phyloP scores from a whole-genome alignment of 306 rosid genomes.

The Comarum palustre region DNA sequence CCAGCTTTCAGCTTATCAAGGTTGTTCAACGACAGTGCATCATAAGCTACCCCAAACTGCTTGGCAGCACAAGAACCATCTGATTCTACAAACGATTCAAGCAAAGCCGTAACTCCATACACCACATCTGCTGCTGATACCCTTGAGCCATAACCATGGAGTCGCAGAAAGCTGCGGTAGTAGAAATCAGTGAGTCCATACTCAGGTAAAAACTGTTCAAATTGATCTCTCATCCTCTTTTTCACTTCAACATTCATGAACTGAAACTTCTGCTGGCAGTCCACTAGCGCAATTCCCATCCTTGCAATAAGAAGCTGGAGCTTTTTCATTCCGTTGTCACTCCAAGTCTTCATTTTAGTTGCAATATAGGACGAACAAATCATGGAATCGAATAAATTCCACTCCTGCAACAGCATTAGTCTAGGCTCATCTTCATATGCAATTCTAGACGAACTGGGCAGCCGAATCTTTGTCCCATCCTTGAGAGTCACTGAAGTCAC shows the following conservation, averaged over 20 bases:
- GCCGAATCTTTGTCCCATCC: constrained; percentile 83
- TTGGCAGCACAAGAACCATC: constrained; percentile 79
- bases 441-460: constrained; percentile 56
- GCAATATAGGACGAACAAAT: constrained; percentile 81
- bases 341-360: constrained; percentile 91
- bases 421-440: constrained; percentile 94
- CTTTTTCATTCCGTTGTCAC: constrained; percentile 89
- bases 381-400: constrained; percentile 94
- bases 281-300: constrained; percentile 89
- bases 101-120: constrained; percentile 91
- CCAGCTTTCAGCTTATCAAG: constrained; percentile 73
- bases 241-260: constrained; percentile 91
- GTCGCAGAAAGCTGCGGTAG: constrained; percentile 72
- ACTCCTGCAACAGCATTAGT: constrained; percentile 83
- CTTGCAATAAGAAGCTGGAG: constrained; percentile 79
- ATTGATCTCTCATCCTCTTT: constrained; percentile 71
- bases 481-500: constrained; percentile 69
- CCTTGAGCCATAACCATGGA: constrained; percentile 75
- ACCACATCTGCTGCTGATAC: constrained; percentile 98
- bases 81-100: constrained; percentile 71
- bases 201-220: constrained; percentile 71
- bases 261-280: constrained; percentile 94
- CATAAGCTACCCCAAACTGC: constrained; percentile 82
- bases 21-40: constrained; percentile 70
- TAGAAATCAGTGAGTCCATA: constrained; percentile 89